Base-by-base conservation (phyloP, 2,329 filamentous ascomycete species). In the Fusarium siculi region DNA sequence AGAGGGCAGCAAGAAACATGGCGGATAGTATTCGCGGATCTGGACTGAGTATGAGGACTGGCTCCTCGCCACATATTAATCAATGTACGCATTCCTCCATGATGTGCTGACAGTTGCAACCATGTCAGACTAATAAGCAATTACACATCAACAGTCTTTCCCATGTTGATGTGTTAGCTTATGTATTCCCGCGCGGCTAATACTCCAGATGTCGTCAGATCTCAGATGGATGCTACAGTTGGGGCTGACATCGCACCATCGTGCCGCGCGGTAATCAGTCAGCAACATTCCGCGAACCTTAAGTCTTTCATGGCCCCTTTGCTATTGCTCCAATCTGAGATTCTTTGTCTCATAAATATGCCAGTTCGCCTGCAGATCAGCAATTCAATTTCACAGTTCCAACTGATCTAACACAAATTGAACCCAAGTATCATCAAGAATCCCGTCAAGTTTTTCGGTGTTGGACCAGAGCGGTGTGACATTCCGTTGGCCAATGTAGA, bases 31-130 rank as follows among this genome's bases (percentile, higher is more conserved):
- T 21, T 18, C 3, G 7, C 1, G 4, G 4, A 21, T 1, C 5
- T 14, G 1, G 1, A 7, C 0, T 5, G 2, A 34, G 28, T 4
- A 3, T 14, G 21, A 9, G 9, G 19, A 6, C 10, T 34, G 1
- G 15, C 1, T 36, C 12, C 8, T 4, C 21, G 34, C 18, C 25
- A n/a, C 12, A 11, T 40, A 11, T 10, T 4, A 18, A 15, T 47
- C 14, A 21, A 28, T 12, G 0, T 23, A 25, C 7, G 12, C 21
- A 25, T 16, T 5, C 8, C 10, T 46, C 40, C 4, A 6, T 25
- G 4, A 7, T 21, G 14, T 52, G 25, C 25, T 30, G 19, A 36
- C 43, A 37, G 10, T 50, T 25, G 3, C 12, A 23, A 5, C 18
- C 32, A 18, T 8, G 19, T 28, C 23, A 11, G 25, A 21, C 9